These are phyloP conservation scores for Daldinia bambusicola DNA, from an alignment of 495 filamentous ascomycete genomes.

Conservation along the genomic window DNA sequence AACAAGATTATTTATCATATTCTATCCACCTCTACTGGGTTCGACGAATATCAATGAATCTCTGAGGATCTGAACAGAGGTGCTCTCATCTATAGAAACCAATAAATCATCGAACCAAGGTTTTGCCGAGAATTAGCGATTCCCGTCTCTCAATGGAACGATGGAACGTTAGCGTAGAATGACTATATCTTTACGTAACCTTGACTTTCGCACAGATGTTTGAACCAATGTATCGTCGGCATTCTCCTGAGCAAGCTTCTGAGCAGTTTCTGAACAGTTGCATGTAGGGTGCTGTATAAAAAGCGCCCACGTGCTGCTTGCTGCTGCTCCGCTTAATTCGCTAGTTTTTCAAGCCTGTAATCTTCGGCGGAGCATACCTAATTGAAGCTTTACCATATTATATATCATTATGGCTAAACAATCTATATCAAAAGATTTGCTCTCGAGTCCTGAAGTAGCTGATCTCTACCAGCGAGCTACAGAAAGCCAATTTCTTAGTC, in stretches of 20 bases:
- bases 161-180: constrained; percentile 34
- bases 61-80: background rate
- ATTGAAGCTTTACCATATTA: background rate
- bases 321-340: background rate
- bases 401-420: constrained; percentile 42
- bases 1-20: background rate
- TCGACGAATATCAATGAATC: constrained; percentile 12
- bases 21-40: constrained; percentile 1
- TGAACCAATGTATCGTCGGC: background rate
- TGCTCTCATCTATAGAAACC: constrained; percentile 9
- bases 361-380: background rate
- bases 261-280: background rate
- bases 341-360: background rate
- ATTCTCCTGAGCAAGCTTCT: background rate
- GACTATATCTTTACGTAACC: constrained; percentile 41
- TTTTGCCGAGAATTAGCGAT: constrained; percentile 7
- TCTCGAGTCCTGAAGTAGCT: constrained; percentile 48
- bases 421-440: constrained; percentile 64
- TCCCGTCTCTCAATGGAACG: too few species aligned
- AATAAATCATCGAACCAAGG: constrained; percentile 14
- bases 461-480: constrained; percentile 65
- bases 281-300: constrained; percentile 2
- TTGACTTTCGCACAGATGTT: constrained; percentile 1
- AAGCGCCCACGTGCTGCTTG: background rate
- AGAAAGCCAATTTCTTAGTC: constrained; percentile 72